Evolutionary conservation across 306 rosid species (phyloP), one percentile per base, ranked within the genome.

Genomic region (Calophaca sinica): DNA sequence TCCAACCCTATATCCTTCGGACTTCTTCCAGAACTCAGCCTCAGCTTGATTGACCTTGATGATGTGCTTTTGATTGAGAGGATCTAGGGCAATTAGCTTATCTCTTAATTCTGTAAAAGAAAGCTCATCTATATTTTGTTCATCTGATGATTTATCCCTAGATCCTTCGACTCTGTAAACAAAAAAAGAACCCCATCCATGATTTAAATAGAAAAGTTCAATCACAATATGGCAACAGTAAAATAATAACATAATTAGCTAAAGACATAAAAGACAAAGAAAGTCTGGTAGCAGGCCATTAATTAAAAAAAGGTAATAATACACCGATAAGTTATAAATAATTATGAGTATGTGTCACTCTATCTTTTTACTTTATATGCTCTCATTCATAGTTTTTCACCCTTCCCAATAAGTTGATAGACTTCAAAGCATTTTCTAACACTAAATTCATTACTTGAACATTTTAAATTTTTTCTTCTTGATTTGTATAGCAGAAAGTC

Each of bases 1-100:
- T 83, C 99, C 99, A 55, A 96, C 96, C 83, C 97, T 87, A 74
- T 90, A 94, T 70, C 99, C 98, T 84, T 94, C 98, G 2, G 96
- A 92, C 83, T 92, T 94, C 77, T 63, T 80, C 99, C 99, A 94
- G 87, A 87, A 94, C 65, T 92, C 93, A 28, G 98, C 96, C 92
- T 94, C 99, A n/a, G 96, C 98, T 85, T 86, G 87, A 68, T 94
- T 94, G 52, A 94, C 82, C 79, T 89, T 90, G 68, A 82, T 14
- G n/a, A 94, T 85, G 79, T 89, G 92, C 57, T 86, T 87, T 80
- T 86, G 92, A 79, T 89, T 79, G 5, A 94, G 99, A 76, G 97
- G 96, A 82, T 94, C 96, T 45, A 94, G 76, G 66, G 93, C 91
- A 58, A 94, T 87, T 31, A 94, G 80, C 81, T 90, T 90, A 79